Base-by-base conservation (phyloP, 495 filamentous ascomycete species). In the Neurospora sp. region DNA sequence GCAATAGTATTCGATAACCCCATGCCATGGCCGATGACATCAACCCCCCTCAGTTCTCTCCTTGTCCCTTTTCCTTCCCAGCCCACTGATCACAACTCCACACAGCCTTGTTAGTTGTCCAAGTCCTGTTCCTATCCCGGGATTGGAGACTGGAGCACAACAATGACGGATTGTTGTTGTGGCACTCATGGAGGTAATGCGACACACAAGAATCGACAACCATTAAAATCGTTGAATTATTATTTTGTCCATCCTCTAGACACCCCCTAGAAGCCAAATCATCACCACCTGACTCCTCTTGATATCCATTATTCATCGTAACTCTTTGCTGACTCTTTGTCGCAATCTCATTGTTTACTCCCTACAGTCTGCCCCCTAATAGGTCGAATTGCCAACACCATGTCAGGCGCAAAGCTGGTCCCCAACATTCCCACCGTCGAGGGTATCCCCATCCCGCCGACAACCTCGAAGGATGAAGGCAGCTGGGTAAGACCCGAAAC, bases 391-490 rank as follows among this genome's bases (percentile, higher is more conserved):
- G 53, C 12, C 53, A 37, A 65, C 22, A 65, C 14, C 53, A 65
- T 65, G 53, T 41, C 48, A 46, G 35, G 44, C n/a, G 14, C 31
- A n/a, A 39, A n/a, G 12, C 20, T 44, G 37, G 74, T 80, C 72
- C 74, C 77, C 22, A 79, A 77, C 20, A 77, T 79, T 48, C 74
- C 77, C 20, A 78, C 73, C 6, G 81, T 81, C 16, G 79, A 83
- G 69, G 83, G 81, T 61, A 81, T 82, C 39, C 81, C 82, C 59
- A 73, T 81, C 35, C 76, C 77, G 38, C 69, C 75, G 2, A 74
- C 73, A 7, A 72, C 74, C 38, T 38, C 75, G 8, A 53, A 73
- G 16, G 68, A 73, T 18, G 71, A 74, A 0, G 37, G 59, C 2
- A 68, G 72, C 7, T 40, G 69, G 10, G 72, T 77, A 46, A 79